Conservation (phyloP, 352 stramenopile genomes). For the Pelagophyceae sp. region DNA sequence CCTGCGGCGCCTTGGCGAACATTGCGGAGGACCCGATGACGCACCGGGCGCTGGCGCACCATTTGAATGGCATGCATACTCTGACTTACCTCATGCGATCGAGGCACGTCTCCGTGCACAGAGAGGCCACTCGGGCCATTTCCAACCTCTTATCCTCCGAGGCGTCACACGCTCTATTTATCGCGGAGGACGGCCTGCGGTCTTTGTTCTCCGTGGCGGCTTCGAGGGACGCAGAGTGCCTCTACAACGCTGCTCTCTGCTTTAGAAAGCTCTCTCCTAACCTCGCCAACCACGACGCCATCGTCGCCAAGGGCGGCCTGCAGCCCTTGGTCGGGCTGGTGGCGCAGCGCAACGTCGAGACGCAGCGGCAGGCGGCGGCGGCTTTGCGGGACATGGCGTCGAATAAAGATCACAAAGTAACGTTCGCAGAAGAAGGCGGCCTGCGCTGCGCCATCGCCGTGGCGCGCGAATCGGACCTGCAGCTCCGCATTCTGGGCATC, state of each 20-base stretch:
- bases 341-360: conserved; percentile 53
- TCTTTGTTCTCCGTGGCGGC: conserved; percentile 70
- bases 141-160: conserved; percentile 73
- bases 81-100: conserved; percentile 72
- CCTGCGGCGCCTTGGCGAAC: conserved; percentile 78
- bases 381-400: conserved; percentile 78
- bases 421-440: conserved; percentile 68
- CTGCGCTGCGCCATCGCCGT: conserved; percentile 69
- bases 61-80: conserved; percentile 69
- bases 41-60: conserved; percentile 67
- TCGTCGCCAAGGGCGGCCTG: conserved; percentile 58
- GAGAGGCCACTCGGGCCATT: conserved; percentile 75
- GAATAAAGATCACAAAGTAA: conserved; percentile 77
- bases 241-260: conserved; percentile 70
- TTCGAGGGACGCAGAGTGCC: conserved; percentile 71
- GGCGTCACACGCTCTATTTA: conserved; percentile 63
- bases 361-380: conserved; percentile 72
- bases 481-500: conserved; percentile 71
- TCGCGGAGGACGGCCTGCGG: conserved; percentile 69
- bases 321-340: conserved; percentile 61
- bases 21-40: conserved; percentile 67
- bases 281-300: conserved; percentile 50
- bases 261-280: conserved; percentile 77
- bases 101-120: conserved; percentile 71
- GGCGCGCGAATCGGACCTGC: conserved; percentile 57